These are phyloP conservation scores for Exophiala bonariae DNA, from an alignment of 2,329 filamentous ascomycete genomes.

Conservation along the genomic window DNA sequence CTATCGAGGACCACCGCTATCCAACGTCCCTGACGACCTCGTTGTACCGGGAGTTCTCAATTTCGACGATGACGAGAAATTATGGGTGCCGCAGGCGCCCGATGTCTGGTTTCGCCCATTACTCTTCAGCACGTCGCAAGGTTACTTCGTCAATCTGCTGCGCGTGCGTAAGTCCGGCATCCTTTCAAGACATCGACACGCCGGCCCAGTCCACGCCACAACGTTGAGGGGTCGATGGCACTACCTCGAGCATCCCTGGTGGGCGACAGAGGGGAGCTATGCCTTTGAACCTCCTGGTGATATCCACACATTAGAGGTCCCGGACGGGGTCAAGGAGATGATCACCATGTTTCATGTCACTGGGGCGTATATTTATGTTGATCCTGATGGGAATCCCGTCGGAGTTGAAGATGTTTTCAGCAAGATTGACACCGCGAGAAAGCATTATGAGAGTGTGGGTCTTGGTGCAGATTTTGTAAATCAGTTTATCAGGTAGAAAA, in stretches of 20 bases:
- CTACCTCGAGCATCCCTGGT: conserved; percentile 39
- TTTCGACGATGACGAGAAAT: conserved; percentile 32
- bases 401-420: conserved; percentile 38
- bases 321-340: conserved; percentile 37
- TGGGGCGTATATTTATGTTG: conserved; percentile 38
- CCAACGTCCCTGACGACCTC: background rate
- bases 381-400: conserved; percentile 32
- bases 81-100: conserved; percentile 36
- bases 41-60: conserved; percentile 22
- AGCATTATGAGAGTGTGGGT: conserved; percentile 36
- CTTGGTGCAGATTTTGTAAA: conserved; percentile 33
- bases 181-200: conserved; percentile 36
- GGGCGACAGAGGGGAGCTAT: conserved; percentile 37
- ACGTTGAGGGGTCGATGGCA: conserved; percentile 36
- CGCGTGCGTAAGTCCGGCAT: conserved; percentile 35
- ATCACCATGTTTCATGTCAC: conserved; percentile 38
- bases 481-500: conserved; percentile 28
- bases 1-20: background rate
- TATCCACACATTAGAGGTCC: conserved; percentile 38
- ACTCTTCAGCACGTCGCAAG: conserved; percentile 32
- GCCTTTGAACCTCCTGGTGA: conserved; percentile 38
- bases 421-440: conserved; percentile 32
- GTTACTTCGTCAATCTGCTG: conserved; percentile 36
- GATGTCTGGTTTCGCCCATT: conserved; percentile 36
- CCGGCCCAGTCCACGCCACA: conserved; percentile 36